These are phyloP conservation scores for Suillus plorans DNA, from an alignment of 768 basidiomycete species.

Conservation along the genomic window DNA sequence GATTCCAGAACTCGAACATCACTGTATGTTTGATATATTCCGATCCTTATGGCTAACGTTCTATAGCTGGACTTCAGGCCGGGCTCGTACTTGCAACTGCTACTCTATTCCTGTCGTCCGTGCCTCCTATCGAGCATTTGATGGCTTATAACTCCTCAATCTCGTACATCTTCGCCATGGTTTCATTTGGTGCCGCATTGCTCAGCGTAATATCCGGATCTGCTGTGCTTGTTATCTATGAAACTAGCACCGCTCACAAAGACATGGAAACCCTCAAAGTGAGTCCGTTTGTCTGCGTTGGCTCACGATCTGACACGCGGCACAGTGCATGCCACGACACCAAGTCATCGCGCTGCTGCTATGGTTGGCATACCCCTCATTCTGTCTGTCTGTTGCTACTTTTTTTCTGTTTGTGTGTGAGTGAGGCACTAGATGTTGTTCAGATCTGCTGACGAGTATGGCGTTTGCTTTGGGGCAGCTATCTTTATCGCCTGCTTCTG, in stretches of 20 bases:
- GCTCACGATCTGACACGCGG: background rate
- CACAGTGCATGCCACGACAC: background rate
- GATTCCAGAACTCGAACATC: background rate
- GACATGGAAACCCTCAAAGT: background rate
- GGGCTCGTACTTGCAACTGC: conserved; percentile 1
- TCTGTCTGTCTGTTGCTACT: background rate
- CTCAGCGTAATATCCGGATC: conserved; percentile 2
- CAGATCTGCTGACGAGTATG: background rate
- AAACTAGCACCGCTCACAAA: background rate
- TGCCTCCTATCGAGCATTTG: background rate
- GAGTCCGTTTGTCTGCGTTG: background rate
- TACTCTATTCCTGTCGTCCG: background rate
- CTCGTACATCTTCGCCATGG: background rate
- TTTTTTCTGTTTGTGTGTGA: background rate
- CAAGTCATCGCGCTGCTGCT: background rate
- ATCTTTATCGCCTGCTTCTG: conserved; percentile 1
- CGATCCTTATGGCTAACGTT: background rate
- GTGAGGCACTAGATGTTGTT: background rate
- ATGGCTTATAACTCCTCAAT: background rate
- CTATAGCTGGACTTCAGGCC: background rate
- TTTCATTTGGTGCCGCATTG: background rate
- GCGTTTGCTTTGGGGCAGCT: background rate
- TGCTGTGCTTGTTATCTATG: background rate
- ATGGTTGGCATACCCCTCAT: conserved; percentile 2
- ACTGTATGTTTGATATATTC: background rate